Percentiles rank a stretch among this genome's conserved stretches.
phyloP scores from a whole-genome alignment of 2,329 filamentous ascomycete species.

The Myriosclerotinia curreyana region DNA sequence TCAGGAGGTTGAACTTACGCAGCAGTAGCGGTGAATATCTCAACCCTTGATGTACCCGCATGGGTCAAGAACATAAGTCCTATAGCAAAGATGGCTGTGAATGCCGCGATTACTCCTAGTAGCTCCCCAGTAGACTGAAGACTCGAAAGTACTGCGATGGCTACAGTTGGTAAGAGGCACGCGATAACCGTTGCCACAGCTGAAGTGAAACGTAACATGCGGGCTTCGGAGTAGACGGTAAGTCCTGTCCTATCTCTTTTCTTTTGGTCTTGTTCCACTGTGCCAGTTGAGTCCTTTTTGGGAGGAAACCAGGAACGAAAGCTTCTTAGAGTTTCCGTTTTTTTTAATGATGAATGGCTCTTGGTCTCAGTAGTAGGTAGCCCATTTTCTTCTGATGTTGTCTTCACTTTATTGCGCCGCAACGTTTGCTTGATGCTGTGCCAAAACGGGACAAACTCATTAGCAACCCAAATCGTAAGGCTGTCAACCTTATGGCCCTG shows the following conservation, averaged over 20 bases:
- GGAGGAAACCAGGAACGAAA: not conserved
- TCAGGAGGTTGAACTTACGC: slow-evolving; percentile 27
- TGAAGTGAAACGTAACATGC: slow-evolving; percentile 24
- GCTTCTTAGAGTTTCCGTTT: not conserved
- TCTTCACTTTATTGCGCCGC: not conserved
- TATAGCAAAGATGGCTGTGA: slow-evolving; percentile 28
- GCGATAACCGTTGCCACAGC: slow-evolving; percentile 27
- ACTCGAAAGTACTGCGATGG: slow-evolving; percentile 28
- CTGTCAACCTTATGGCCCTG: slow-evolving; percentile 21
- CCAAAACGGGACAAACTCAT: slow-evolving; percentile 26
- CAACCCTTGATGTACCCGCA: slow-evolving; percentile 24
- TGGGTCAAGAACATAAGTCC: slow-evolving; percentile 28
- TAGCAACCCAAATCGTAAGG: slow-evolving; percentile 27
- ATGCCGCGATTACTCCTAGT: slow-evolving; percentile 26
- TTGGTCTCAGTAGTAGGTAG: slow-evolving; percentile 8
- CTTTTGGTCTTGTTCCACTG: not conserved
- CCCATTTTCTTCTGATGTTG: not conserved
- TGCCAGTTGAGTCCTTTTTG: not conserved
- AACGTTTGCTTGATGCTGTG: slow-evolving; percentile 7
- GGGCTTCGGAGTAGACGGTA: slow-evolving; percentile 14
- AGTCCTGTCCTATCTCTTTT: not conserved
- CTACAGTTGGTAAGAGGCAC: slow-evolving; percentile 27
- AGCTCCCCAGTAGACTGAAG: slow-evolving; percentile 19
- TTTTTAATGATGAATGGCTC: not conserved
- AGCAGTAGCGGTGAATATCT: slow-evolving; percentile 33